These are phyloP conservation scores for Fusarium tanahbumbuense DNA, from an alignment of 2,329 filamentous ascomycete genomes.

Conservation along the genomic window DNA sequence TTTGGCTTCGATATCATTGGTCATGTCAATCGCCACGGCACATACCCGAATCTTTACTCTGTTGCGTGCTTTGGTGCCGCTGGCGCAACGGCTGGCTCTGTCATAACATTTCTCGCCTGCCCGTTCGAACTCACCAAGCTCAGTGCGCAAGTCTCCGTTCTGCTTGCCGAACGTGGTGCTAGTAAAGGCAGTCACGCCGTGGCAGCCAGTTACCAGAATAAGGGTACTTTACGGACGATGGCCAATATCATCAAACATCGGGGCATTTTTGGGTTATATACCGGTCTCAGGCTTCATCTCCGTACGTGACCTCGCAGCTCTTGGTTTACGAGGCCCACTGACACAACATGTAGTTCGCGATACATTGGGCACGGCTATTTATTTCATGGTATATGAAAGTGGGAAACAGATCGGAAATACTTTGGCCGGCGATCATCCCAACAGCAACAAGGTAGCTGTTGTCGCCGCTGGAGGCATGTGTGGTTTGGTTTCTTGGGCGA, in stretches of 20 bases:
- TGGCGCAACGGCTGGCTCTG: conserved; percentile 81
- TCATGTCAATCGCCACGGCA: conserved; percentile 76
- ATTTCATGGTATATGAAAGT: conserved; percentile 91
- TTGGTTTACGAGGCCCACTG: background rate
- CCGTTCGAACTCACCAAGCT: conserved; percentile 92
- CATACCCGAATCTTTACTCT: conserved; percentile 78
- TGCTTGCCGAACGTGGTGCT: conserved; percentile 68
- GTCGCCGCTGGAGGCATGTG: conserved; percentile 83
- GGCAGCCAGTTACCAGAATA: conserved; percentile 78
- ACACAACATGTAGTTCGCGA: conserved; percentile 72
- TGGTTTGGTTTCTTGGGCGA: conserved; percentile 84
- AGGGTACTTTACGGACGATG: conserved; percentile 81
- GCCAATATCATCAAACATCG: conserved; percentile 81
- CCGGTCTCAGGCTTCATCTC: conserved; percentile 82
- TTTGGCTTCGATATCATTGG: conserved; percentile 76
- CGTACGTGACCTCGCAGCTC: conserved; percentile 62
- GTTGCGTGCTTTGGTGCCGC: conserved; percentile 81
- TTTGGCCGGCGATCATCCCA: conserved; percentile 74
- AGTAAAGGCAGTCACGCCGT: conserved; percentile 65
- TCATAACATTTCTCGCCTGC: conserved; percentile 84
- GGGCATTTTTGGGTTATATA: conserved; percentile 79
- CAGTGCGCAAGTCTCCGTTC: conserved; percentile 84
- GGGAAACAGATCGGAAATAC: conserved; percentile 84
- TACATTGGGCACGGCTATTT: conserved; percentile 84
- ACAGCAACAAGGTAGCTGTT: conserved; percentile 83